A percentile compares a stretch with the other conserved stretches of the same genome.
These are phyloP conservation scores for Tulasnella calospora DNA, from an alignment of 768 basidiomycete species.

Conservation along the genomic window DNA sequence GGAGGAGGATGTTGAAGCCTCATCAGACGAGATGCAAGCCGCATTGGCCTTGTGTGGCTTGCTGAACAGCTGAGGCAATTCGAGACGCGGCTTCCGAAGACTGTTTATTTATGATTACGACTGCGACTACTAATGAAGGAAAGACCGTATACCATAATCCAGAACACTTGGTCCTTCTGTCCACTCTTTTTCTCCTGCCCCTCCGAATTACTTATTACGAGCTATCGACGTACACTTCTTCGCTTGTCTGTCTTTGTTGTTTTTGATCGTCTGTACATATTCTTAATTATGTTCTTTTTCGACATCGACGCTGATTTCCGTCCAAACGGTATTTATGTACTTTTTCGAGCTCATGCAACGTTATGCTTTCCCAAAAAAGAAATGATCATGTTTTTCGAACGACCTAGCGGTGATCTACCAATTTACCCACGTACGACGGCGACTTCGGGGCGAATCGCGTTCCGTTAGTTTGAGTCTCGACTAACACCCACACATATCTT, in stretches of 20 bases:
- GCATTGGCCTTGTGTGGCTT: conserved; percentile 23
- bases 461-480: neutral
- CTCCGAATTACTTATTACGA: neutral
- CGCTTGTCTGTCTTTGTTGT: conserved; percentile 64
- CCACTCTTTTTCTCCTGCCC: neutral
- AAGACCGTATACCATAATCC: neutral
- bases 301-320: neutral
- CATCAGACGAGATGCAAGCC: conserved; percentile 24
- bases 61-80: conserved; percentile 1
- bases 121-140: neutral
- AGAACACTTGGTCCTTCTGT: neutral
- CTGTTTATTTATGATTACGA: neutral
- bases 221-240: conserved; percentile 52
- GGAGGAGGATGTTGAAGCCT: conserved; percentile 7
- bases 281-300: neutral
- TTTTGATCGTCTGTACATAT: neutral
- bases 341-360: neutral
- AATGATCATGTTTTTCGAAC: neutral
- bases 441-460: conserved; percentile 11
- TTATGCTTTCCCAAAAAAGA: neutral
- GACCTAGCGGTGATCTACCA: neutral
- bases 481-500: neutral
- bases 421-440: neutral
- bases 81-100: neutral
- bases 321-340: conserved; percentile 5